Evolutionary conservation across 345 rosid species (phyloP).

Genomic region (Brassica juncea): DNA sequence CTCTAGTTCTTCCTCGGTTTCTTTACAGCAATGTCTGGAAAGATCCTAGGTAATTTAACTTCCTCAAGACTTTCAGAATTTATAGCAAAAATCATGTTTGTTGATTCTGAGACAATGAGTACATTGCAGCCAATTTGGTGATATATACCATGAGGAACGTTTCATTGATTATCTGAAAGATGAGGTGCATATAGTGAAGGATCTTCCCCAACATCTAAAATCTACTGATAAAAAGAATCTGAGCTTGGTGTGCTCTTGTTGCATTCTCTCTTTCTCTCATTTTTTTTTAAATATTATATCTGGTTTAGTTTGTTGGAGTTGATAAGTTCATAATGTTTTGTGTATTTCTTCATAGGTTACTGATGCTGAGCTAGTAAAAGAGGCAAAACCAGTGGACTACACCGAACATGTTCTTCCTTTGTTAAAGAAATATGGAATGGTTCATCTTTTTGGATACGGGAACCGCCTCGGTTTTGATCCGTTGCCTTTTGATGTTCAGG

Average conservation of each 20-base stretch:
- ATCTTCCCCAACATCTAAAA: constrained; percentile 69
- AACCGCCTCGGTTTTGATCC: constrained; percentile 94
- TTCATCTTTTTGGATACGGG: constrained; percentile 87
- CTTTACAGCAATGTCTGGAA: constrained; percentile 98
- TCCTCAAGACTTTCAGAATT: constrained; percentile 12
- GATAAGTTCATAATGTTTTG: neutral
- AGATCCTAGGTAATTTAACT: constrained; percentile 75
- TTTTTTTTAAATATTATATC: neutral
- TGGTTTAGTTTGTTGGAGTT: neutral
- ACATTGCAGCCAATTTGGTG: constrained; percentile 73
- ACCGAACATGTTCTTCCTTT: constrained; percentile 61
- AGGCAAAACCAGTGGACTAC: constrained; percentile 75
- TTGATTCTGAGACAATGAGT: neutral
- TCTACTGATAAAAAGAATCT: constrained; percentile 66
- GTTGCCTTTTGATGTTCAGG: constrained; percentile 75
- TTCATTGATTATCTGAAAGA: constrained; percentile 60
- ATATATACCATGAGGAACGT: constrained; percentile 73
- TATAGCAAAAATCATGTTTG: neutral
- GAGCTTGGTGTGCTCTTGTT: constrained; percentile 48
- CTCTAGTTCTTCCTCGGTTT: constrained; percentile 77
- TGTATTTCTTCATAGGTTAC: constrained; percentile 58
- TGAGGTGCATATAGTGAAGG: constrained; percentile 67
- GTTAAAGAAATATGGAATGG: constrained; percentile 55
- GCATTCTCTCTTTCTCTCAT: neutral
- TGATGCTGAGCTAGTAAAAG: constrained; percentile 79